Percentiles rank a stretch among this genome's conserved stretches.
Conservation (phyloP, 2,329 filamentous ascomycete genomes). For the Neofusicoccum cordaticola region DNA sequence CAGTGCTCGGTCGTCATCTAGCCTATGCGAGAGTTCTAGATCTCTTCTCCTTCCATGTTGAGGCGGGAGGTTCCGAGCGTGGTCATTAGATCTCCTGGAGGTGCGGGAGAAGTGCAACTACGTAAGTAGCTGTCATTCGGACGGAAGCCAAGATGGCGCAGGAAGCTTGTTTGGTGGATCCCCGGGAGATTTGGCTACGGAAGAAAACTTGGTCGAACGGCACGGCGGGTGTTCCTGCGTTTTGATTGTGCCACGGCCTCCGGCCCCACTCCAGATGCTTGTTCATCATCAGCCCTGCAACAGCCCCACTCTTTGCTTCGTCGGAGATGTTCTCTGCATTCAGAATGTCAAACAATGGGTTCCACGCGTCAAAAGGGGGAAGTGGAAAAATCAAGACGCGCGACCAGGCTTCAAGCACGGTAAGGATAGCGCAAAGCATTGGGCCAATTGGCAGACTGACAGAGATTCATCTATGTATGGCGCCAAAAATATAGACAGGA, state of each 20-base stretch:
- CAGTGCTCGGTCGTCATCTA: neutral
- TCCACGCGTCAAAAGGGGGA: too few relatives aligned
- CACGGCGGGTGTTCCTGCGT: constrained; percentile 1
- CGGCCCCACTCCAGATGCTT: neutral
- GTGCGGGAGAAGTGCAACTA: neutral
- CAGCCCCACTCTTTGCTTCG: neutral
- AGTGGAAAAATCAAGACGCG: neutral
- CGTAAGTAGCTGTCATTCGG: neutral
- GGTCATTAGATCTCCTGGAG: neutral
- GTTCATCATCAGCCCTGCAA: neutral
- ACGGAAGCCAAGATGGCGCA: neutral
- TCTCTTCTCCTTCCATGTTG: neutral
- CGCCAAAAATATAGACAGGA: neutral
- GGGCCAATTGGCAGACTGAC: neutral
- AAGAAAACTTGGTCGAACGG: neutral
- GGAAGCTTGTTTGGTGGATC: constrained; percentile 6
- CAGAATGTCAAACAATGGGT: too few relatives aligned
- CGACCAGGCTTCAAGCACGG: too few relatives aligned
- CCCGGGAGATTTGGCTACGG: neutral
- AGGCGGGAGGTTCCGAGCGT: neutral
- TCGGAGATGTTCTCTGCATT: neutral
- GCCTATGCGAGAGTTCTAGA: neutral
- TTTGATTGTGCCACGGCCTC: neutral
- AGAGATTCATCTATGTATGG: neutral
- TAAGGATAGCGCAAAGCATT: neutral